Evolutionary conservation across 305 asterid species (phyloP).

Genomic region (Striga hermonthica): DNA sequence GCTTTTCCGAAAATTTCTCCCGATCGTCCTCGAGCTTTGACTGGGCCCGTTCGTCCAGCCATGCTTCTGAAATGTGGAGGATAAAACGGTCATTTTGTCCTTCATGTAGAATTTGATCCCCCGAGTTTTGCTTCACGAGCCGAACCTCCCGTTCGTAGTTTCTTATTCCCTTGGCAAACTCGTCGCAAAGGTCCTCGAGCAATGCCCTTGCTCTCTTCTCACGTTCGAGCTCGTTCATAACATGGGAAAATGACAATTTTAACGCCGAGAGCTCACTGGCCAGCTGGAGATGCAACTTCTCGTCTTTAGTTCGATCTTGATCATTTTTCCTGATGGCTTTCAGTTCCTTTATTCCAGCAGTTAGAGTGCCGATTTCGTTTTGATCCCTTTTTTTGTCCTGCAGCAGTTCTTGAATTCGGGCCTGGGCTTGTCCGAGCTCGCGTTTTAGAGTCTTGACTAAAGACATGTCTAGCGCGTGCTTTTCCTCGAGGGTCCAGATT

Average conservation of each 20-base stretch:
- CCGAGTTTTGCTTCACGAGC: conserved; percentile 41
- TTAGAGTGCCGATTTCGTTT: conserved; percentile 42
- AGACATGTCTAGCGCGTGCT: conserved; percentile 58
- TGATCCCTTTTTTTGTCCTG: conserved; percentile 54
- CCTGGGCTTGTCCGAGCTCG: conserved; percentile 55
- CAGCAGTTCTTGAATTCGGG: conserved; percentile 44
- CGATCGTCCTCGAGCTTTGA: conserved; percentile 49
- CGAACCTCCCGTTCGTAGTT: conserved; percentile 62
- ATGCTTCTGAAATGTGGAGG: conserved; percentile 88
- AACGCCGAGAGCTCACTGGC: conserved; percentile 54
- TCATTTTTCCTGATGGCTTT: conserved; percentile 44
- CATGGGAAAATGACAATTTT: conserved; percentile 45
- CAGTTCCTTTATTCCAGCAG: conserved; percentile 41
- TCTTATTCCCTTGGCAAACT: conserved; percentile 74
- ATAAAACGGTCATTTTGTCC: conserved; percentile 47
- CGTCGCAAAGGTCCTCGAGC: conserved; percentile 81
- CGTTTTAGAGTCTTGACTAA: conserved; percentile 55
- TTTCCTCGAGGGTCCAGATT: conserved; percentile 93
- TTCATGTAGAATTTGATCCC: conserved; percentile 37
- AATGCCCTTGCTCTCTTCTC: conserved; percentile 58
- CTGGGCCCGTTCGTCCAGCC: conserved; percentile 83
- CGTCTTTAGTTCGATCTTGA: conserved; percentile 24
- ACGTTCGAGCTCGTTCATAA: conserved; percentile 52
- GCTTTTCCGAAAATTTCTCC: conserved; percentile 42
- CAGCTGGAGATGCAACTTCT: conserved; percentile 48